phyloP scores from a whole-genome alignment of 1,139 yeast species.

The Protomyces macrosporus region DNA sequence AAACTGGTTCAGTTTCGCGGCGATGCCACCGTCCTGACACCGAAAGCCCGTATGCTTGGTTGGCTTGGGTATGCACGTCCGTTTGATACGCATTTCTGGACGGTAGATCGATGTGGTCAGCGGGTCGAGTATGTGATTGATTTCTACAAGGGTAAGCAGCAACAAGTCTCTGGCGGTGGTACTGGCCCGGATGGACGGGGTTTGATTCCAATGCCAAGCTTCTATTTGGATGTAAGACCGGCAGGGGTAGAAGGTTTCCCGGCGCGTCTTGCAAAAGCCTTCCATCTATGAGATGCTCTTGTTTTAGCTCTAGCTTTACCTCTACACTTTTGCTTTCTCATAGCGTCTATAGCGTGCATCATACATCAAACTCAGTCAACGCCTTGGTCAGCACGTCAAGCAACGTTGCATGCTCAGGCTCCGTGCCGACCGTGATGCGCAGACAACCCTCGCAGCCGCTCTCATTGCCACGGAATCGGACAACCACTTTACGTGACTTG shows the following conservation, averaged over 20 bases:
- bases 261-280: conserved; percentile 1
- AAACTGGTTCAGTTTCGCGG: conserved; percentile 83
- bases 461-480: conserved; percentile 85
- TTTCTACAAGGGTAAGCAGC: conserved; percentile 62
- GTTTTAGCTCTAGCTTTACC: no score
- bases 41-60: conserved; percentile 75
- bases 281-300: background rate
- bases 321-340: background rate
- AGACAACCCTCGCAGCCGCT: conserved; percentile 81
- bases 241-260: conserved; percentile 19
- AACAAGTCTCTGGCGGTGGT: background rate
- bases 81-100: conserved; percentile 96
- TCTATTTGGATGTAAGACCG: conserved; percentile 23
- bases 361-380: background rate
- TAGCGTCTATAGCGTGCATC: background rate
- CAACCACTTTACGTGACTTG: conserved; percentile 65
- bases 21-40: conserved; percentile 75
- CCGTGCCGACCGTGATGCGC: conserved; percentile 81
- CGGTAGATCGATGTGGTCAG: conserved; percentile 77
- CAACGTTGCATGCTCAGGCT: conserved; percentile 59
- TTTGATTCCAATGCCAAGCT: conserved; percentile 21
- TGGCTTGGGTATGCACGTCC: conserved; percentile 53
- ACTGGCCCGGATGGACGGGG: background rate
- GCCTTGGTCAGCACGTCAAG: conserved; percentile 37
- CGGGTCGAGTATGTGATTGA: conserved; percentile 87